These are phyloP conservation scores for Phalaenopsis equestris DNA, from an alignment of 106 monocot species.

Conservation along the genomic window DNA sequence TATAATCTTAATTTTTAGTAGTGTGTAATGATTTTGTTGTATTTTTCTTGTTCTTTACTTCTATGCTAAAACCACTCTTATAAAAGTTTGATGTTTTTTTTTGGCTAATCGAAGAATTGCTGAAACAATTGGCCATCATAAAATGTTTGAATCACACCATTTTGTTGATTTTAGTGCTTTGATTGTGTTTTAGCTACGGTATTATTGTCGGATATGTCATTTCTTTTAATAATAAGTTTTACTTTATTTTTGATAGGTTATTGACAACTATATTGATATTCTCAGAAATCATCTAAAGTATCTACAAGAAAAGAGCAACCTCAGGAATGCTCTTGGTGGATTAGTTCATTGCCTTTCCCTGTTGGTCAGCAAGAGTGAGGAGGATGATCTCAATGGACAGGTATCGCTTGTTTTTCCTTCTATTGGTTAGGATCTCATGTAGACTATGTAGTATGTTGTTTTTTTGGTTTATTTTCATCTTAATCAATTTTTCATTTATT, in stretches of 20 bases:
- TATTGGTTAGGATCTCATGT: not conserved
- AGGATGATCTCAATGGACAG: conserved; percentile 13
- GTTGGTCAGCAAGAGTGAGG: conserved; percentile 22
- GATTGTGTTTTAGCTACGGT: not conserved
- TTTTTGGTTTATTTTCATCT: not conserved
- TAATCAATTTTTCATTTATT: not conserved
- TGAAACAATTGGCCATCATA: not conserved
- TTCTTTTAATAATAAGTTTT: not conserved
- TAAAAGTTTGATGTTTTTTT: not conserved
- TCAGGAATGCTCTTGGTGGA: conserved; percentile 63
- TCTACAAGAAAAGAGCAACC: conserved; percentile 65
- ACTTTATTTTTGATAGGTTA: conserved; percentile 39
- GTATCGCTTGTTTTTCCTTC: conserved; percentile 12
- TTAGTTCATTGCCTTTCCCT: conserved; percentile 61
- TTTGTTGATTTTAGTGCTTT: not conserved
- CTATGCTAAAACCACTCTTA: not conserved
- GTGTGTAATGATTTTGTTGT: not conserved
- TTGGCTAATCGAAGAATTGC: not conserved
- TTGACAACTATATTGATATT: conserved; percentile 73
- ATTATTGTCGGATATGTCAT: not conserved
- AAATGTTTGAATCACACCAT: not conserved
- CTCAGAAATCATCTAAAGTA: conserved; percentile 69
- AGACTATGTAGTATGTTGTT: not conserved
- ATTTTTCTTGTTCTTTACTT: not conserved
- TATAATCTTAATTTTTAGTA: not conserved